phyloP scores from a whole-genome alignment of 805 yeast genomes.

The Sugiyamaella mastotermitis region DNA sequence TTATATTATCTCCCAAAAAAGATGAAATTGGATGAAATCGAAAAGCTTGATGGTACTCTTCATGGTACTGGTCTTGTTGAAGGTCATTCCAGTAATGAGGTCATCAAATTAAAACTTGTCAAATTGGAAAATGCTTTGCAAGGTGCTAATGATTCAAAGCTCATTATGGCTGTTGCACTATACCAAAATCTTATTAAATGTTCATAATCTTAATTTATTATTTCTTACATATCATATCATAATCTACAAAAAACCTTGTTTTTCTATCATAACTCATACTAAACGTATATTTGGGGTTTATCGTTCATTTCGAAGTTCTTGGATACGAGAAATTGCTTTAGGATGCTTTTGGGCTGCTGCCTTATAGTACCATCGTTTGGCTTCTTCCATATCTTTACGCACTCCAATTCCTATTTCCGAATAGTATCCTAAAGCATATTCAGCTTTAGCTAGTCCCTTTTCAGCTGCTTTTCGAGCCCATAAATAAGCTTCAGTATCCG shows the following conservation, averaged over 20 bases:
- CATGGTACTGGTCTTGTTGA: conserved; percentile 2
- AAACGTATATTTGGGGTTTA: too few species aligned
- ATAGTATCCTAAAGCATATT: conserved; percentile 66
- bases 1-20: conserved; percentile 6
- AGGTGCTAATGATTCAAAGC: conserved; percentile 12
- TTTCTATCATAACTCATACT: too few species aligned
- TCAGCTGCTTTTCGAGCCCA: conserved; percentile 74
- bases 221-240: too few species aligned
- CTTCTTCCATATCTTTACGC: conserved; percentile 40
- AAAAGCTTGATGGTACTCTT: conserved; percentile 7
- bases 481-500: conserved; percentile 62
- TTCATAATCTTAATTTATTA: too few species aligned
- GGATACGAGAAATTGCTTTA: conserved; percentile 42
- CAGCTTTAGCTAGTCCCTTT: conserved; percentile 61
- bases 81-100: conserved; percentile 7
- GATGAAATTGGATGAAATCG: conserved; percentile 10
- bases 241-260: background rate
- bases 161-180: conserved; percentile 12
- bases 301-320: conserved; percentile 18
- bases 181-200: too few species aligned
- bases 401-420: conserved; percentile 68
- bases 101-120: conserved; percentile 8
- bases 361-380: conserved; percentile 48
- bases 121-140: conserved; percentile 4
- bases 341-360: conserved; percentile 63